phyloP scores from a whole-genome alignment of 2,329 filamentous ascomycete species.

The Coniella lustricola region DNA sequence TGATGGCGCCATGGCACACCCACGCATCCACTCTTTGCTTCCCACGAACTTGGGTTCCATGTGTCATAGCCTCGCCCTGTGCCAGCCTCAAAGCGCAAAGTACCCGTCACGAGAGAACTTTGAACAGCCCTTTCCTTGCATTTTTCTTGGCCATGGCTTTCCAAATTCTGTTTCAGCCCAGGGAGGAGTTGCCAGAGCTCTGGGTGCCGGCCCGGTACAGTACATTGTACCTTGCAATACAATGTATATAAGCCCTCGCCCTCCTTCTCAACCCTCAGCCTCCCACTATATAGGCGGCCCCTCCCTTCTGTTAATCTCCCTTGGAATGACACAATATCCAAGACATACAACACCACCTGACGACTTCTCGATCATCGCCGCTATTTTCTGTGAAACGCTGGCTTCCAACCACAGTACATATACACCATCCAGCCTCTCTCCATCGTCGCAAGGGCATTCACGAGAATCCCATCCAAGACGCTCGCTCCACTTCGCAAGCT shows the following conservation, averaged over 20 bases:
- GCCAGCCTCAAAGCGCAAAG: too few species aligned
- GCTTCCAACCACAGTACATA: too few species aligned
- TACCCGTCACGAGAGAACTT: neutral
- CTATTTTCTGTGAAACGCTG: neutral
- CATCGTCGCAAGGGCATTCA: too few species aligned
- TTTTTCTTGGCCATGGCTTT: neutral
- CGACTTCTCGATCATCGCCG: too few species aligned
- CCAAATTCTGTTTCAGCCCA: constrained; percentile 3
- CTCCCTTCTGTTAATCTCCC: neutral
- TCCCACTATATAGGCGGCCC: neutral
- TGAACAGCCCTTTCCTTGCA: neutral
- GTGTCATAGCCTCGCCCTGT: neutral
- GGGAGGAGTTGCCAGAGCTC: neutral
- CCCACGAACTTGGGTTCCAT: neutral
- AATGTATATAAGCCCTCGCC: constrained; percentile 6
- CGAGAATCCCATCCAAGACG: neutral
- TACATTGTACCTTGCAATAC: too few species aligned
- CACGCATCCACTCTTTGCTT: neutral
- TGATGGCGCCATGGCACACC: neutral
- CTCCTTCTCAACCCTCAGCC: neutral
- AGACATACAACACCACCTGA: neutral
- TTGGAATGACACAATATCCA: neutral
- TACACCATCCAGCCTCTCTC: neutral
- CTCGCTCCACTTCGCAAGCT: neutral
- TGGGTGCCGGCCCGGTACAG: neutral